phyloP scores from a whole-genome alignment of 768 basidiomycete genomes.

The Leccinum obscurum region DNA sequence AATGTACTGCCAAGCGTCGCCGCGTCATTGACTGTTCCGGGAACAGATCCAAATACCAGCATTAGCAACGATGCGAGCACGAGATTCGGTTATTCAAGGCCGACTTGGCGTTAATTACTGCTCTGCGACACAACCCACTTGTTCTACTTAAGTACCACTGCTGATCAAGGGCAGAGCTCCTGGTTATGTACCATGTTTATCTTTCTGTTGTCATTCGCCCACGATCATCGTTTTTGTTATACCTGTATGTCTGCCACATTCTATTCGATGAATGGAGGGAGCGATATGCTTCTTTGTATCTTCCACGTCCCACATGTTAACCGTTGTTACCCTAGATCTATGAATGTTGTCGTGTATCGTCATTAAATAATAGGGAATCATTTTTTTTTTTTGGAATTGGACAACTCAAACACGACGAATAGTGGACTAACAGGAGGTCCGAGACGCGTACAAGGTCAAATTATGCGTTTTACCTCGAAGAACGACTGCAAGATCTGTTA shows the following conservation, averaged over 20 bases:
- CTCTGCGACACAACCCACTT: conserved; percentile 3
- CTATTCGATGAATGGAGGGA: conserved; percentile 9
- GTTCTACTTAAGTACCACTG: conserved; percentile 5
- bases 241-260: conserved; percentile 14
- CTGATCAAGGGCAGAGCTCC: conserved; percentile 13
- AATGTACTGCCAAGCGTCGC: conserved; percentile 33
- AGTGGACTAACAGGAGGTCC: not conserved
- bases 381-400: not conserved
- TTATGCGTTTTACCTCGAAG: conserved; percentile 90
- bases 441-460: conserved; percentile 42
- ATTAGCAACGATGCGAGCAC: conserved; percentile 50
- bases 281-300: conserved; percentile 2
- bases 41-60: conserved; percentile 43
- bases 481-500: conserved; percentile 53
- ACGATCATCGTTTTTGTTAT: conserved; percentile 21
- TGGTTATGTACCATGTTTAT: conserved; percentile 20
- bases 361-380: conserved; percentile 14
- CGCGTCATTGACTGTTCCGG: conserved; percentile 30
- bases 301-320: conserved; percentile 22
- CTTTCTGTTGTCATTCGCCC: conserved; percentile 9
- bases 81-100: conserved; percentile 40
- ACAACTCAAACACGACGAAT: not conserved
- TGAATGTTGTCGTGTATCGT: conserved; percentile 24
- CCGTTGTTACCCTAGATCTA: conserved; percentile 29
- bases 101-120: conserved; percentile 56